Base-by-base conservation (phyloP, 139 green algal species). In the Bryopsis sp. region DNA sequence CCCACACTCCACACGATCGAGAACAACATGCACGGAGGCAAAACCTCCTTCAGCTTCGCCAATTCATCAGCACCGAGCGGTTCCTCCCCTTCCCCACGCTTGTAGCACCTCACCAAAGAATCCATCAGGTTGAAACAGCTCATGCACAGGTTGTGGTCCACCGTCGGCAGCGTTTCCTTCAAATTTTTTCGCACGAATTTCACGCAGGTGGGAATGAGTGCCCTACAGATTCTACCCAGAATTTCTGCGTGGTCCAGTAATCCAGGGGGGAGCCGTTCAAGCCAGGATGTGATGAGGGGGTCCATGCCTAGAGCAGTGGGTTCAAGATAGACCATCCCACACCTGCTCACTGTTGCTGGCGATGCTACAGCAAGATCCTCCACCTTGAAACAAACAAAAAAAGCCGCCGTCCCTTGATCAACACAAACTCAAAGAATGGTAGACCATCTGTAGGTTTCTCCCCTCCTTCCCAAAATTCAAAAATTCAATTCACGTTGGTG, bases 311-410 rank as follows among this genome's bases (percentile, higher is more conserved):
- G 71, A 1, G 85, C 75, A 4, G 68, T 72, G 33, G 88, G 86
- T 71, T 94, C 88, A 81, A 94, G 84, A 78, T 92, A 93, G 24
- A 92, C 83, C 86, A 92, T 92, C 70, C 86, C 86, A 66, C 84
- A 90, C 46, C 85, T 82, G 70, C 61, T 72, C 26, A 93, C 86
- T 32, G 86, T 93, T 28, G 86, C 86, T 26, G 86, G 86, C 2
- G 81, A 89, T 5, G 86, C 85, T 22, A 92, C 84, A 1, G 76
- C 79, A 22, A 86, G 73, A 67, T 89, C 78, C 71, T 89, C 80
- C 24, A 88, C 74, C n/a, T 68, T 88, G 79, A 36, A 82, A 81
- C 77, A 85, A 84, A n/a, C n/a, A n/a, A n/a, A n/a, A n/a, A n/a
- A n/a, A n/a, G n/a, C n/a, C n/a, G n/a, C n/a, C n/a, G n/a, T n/a